Conservation (phyloP, 805 yeast genomes). For the Pichia exigua region DNA sequence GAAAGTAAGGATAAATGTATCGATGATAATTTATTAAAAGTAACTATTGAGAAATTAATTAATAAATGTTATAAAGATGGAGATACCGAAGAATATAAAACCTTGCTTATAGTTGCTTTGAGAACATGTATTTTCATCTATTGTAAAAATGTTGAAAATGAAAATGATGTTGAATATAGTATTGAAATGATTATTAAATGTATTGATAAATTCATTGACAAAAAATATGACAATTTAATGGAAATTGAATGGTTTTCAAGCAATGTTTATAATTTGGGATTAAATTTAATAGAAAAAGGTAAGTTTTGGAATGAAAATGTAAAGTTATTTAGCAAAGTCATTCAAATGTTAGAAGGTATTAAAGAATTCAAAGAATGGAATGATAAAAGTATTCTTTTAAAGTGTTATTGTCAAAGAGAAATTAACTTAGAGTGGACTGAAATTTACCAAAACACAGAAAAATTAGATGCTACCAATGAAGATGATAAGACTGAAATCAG, state of each 20-base stretch:
- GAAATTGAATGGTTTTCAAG: constrained; percentile 33
- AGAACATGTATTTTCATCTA: constrained; percentile 13
- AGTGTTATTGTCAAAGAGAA: background rate
- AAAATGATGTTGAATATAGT: background rate
- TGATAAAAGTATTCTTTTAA: background rate
- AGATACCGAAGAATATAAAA: background rate
- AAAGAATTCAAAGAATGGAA: background rate
- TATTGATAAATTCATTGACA: background rate
- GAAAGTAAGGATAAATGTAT: constrained; percentile 14
- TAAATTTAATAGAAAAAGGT: constrained; percentile 14
- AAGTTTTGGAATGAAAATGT: background rate
- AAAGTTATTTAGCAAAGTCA: background rate
- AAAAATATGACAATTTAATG: background rate
- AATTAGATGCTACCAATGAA: background rate
- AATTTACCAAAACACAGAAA: background rate
- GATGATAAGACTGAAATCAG: background rate
- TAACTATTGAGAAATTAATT: constrained; percentile 4
- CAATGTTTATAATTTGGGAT: constrained; percentile 33
- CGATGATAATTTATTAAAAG: background rate
- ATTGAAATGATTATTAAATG: background rate
- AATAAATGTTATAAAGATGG: background rate
- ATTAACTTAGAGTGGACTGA: background rate
- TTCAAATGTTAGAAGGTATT: background rate
- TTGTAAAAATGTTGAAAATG: constrained; percentile 11
- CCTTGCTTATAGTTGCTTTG: constrained; percentile 11